These are phyloP conservation scores for Aaosphaeria pasadenensis DNA, from an alignment of 2,329 filamentous ascomycete genomes.

Conservation along the genomic window DNA sequence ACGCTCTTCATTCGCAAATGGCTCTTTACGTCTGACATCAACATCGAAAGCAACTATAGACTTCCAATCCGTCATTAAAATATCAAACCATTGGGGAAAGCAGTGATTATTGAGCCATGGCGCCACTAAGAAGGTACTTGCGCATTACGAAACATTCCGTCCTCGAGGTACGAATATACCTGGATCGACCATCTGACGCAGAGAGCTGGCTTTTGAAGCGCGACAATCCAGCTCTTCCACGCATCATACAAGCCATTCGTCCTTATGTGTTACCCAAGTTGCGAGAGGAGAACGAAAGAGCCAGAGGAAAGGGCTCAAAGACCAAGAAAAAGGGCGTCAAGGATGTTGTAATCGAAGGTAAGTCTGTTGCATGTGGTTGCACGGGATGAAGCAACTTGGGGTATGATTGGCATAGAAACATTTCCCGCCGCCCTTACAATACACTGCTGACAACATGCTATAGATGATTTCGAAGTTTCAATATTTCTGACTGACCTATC, in stretches of 20 bases:
- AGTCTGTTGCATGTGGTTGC: slow-evolving; percentile 19
- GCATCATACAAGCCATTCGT: slow-evolving; percentile 79
- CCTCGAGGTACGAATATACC: slow-evolving; percentile 93
- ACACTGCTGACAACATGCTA: slow-evolving; percentile 10
- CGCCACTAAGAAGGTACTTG: slow-evolving; percentile 83
- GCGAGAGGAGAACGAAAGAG: slow-evolving; percentile 72
- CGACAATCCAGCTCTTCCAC: slow-evolving; percentile 71
- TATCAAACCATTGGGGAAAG: too few relatives aligned
- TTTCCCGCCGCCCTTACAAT: slow-evolving; percentile 1
- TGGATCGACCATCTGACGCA: slow-evolving; percentile 82
- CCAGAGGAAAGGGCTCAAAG: slow-evolving; percentile 58
- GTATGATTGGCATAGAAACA: neutral
- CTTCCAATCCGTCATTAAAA: too few relatives aligned
- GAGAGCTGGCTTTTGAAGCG: slow-evolving; percentile 81
- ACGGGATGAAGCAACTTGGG: neutral
- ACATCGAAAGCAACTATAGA: too few relatives aligned
- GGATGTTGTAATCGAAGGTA: slow-evolving; percentile 81
- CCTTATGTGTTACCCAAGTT: slow-evolving; percentile 88
- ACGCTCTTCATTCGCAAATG: too few relatives aligned
- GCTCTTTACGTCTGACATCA: too few relatives aligned
- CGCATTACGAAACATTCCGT: slow-evolving; percentile 91
- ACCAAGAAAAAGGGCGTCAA: slow-evolving; percentile 83
- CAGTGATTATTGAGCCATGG: slow-evolving; percentile 54
- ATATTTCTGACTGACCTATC: slow-evolving; percentile 88
- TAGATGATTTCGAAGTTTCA: slow-evolving; percentile 93